Base-by-base conservation (phyloP, 768 basidiomycete genomes). In the Termitomyces sp. region DNA sequence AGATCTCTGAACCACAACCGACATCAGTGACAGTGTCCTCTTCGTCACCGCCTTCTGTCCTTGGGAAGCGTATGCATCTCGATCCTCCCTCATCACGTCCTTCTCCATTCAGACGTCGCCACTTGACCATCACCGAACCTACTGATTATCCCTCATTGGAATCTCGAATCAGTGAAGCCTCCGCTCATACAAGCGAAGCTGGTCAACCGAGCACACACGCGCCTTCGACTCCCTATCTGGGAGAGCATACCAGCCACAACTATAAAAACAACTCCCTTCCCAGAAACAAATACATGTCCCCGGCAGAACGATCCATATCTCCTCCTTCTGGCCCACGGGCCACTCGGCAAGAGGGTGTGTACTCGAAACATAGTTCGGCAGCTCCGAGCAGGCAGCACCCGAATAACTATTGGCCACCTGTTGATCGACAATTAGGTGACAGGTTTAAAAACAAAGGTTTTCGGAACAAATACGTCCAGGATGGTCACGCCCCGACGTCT, bases 61-160 rank as follows among this genome's bases (percentile, higher is more conserved):
- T 59, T 44, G 58, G 58, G 15, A 59, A 59, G 22, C 58, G 58
- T 21, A 38, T 32, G 34, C 28, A 43, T 37, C 21, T 19, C 7
- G 53, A 55, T 28, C 41, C 37, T 40, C 26, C 45, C 14, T 42
- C 51, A 22, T 15, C 48, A 37, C 22, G 30, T 43, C 19, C 43
- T 41, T 11, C 24, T 30, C 17, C 26, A 19, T 30, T n/a, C 15
- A 56, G 51, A 40, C 49, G 49, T 21, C 55, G 44, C 9, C 51
- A 45, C n/a, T n/a, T 56, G 9, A 24, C 11, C 21, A 14, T 37
- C 11, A 22, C 12, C 19, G 21, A 17, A 47, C 26, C 24, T 37
- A 21, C 32, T 7, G 50, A 41, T 15, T 14, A 37, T 3, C 24
- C 49, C 5, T 34, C 55, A 15, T 35, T 56, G 17, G 44, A 40